Base-by-base conservation (phyloP, 345 rosid species). In the Physaria fendleri region DNA sequence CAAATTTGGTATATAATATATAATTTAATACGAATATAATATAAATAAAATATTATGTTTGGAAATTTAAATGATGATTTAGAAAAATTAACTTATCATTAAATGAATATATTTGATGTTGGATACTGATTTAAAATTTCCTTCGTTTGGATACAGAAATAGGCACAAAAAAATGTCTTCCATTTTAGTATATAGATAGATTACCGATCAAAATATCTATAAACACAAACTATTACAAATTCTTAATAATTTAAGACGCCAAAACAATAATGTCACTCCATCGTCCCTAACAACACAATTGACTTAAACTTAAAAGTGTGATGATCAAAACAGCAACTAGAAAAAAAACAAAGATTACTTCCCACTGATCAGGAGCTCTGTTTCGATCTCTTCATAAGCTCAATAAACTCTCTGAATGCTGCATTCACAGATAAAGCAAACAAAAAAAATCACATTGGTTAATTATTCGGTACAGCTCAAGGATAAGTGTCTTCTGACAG, bases 391-490 rank as follows among this genome's bases (percentile, higher is more conserved):
- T 69, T 69, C 82, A 82, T 79, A 29, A 77, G 84, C 72, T 82
- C 75, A 38, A 79, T 24, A 45, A 82, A 79, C 45, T 79, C 79
- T 52, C 38, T 52, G 52, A 82, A 82, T 56, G 74, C 84, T 82
- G 84, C 22, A 32, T 34, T n/a, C 58, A 52, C 25, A 29, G 4
- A 5, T 6, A 43, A 20, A 12, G 11, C 56, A 30, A 28, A 8
- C 8, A 29, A 11, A 17, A 43, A 20, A 33, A 27, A n/a, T 7
- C 21, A 23, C 27, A 43, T 6, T 17, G 16, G 12, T 17, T 33
- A 17, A 2, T 8, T 18, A 56, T 25, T 20, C 42, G 20, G 8
- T 53, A 15, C 10, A 52, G 25, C 28, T 44, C 11, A 17, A 30
- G 37, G 48, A 12, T n/a, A 46, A 56, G 23, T 27, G 4, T 37